These are phyloP conservation scores for Aspergillus pseudonomiae DNA, from an alignment of 2,329 filamentous ascomycete species.

Conservation along the genomic window DNA sequence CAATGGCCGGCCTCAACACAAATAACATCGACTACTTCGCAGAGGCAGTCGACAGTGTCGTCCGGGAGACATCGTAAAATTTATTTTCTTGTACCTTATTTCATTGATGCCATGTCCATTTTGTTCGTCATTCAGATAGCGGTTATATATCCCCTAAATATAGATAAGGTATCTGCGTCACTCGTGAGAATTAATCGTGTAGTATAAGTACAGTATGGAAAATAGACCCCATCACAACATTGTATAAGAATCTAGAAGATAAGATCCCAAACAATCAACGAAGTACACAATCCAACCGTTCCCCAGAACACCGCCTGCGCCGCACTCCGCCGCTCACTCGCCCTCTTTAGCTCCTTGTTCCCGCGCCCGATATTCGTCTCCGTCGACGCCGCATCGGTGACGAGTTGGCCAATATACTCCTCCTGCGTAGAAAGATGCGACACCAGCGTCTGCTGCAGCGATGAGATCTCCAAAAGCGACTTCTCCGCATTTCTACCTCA, in stretches of 20 bases:
- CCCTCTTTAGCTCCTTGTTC: conserved; percentile 88
- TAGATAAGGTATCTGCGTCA: background rate
- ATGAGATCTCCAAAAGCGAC: conserved; percentile 88
- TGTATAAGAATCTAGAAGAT: conserved; percentile 49
- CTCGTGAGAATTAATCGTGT: background rate
- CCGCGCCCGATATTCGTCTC: conserved; percentile 84
- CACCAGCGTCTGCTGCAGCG: conserved; percentile 86
- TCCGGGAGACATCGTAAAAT: conserved; percentile 49
- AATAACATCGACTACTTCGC: conserved; percentile 93
- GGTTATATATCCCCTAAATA: background rate
- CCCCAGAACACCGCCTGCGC: conserved; percentile 80
- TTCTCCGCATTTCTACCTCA: conserved; percentile 75
- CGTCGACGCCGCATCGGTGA: conserved; percentile 79
- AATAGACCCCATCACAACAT: background rate
- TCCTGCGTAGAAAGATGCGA: conserved; percentile 83
- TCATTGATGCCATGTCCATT: background rate
- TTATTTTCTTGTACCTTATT: background rate
- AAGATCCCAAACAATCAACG: conserved; percentile 77
- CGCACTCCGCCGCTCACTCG: conserved; percentile 70
- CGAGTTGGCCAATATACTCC: conserved; percentile 85
- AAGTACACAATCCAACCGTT: conserved; percentile 73
- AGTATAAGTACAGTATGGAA: conserved; percentile 1
- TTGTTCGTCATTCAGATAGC: conserved; percentile 1
- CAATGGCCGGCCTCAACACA: conserved; percentile 96
- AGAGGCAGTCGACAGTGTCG: conserved; percentile 82